Evolutionary conservation across 208 protist species (phyloP).

Genomic region (Leishmania gerbilli): DNA sequence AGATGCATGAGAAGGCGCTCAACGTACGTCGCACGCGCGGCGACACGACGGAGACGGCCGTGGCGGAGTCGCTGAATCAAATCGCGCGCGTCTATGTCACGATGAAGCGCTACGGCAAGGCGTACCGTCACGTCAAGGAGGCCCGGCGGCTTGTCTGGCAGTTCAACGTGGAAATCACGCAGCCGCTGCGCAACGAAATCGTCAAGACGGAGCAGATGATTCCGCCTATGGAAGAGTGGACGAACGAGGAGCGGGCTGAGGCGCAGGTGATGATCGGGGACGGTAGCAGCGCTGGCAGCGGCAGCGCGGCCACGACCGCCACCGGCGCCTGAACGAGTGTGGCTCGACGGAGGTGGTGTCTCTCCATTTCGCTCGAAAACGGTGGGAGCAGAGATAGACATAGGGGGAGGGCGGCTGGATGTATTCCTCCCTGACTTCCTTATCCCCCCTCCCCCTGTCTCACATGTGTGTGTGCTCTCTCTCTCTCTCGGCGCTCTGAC

Average conservation of each 20-base stretch:
- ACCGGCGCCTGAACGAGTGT: neutral
- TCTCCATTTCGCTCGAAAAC: neutral
- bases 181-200: constrained; percentile 74
- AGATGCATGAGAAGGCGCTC: constrained; percentile 85
- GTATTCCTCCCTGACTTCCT: neutral
- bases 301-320: neutral
- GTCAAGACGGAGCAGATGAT: constrained; percentile 80
- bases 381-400: neutral
- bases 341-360: neutral
- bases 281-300: neutral
- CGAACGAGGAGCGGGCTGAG: constrained; percentile 52
- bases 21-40: constrained; percentile 86
- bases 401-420: neutral
- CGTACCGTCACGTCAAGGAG: constrained; percentile 64
- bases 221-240: constrained; percentile 78
- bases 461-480: neutral
- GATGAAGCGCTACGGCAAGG: constrained; percentile 71
- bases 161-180: constrained; percentile 72
- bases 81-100: constrained; percentile 77
- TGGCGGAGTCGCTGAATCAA: constrained; percentile 87
- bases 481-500: neutral
- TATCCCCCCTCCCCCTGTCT: too few species aligned
- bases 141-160: constrained; percentile 74
- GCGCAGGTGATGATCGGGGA: constrained; percentile 35
- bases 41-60: constrained; percentile 73